Evolutionary conservation across 441 rosid genomes (phyloP).

Genomic region (Oxalis stricta): DNA sequence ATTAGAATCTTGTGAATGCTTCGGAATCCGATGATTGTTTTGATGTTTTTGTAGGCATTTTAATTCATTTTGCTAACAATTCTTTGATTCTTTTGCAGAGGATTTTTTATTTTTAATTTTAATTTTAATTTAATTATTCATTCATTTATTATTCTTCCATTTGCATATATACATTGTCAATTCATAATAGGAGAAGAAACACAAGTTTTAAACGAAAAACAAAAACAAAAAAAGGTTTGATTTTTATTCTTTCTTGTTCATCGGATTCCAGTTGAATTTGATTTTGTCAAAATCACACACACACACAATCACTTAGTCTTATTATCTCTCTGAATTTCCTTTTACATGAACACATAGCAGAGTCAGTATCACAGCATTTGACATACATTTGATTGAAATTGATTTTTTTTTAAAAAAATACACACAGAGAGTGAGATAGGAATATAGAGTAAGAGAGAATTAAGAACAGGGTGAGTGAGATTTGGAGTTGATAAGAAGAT

Average conservation of each 20-base stretch:
- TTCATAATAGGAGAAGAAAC: no score
- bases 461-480: slow-evolving; percentile 34
- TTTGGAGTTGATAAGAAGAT: slow-evolving; percentile 7
- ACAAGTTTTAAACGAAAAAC: no score
- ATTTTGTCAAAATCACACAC: slow-evolving; percentile 22
- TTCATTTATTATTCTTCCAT: slow-evolving; percentile 12
- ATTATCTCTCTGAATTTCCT: slow-evolving; percentile 22
- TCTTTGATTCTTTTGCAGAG: slow-evolving; percentile 74
- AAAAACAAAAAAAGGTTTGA: slow-evolving; percentile 4
- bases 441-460: slow-evolving; percentile 15
- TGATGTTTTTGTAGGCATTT: slow-evolving; percentile 37
- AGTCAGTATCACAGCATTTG: slow-evolving; percentile 1
- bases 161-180: slow-evolving; percentile 19
- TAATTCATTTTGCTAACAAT: slow-evolving; percentile 22
- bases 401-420: slow-evolving; percentile 8
- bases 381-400: slow-evolving; percentile 11
- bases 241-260: slow-evolving; percentile 28
- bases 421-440: slow-evolving; percentile 23
- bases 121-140: slow-evolving; percentile 6
- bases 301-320: slow-evolving; percentile 58
- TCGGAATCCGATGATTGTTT: slow-evolving; percentile 93
- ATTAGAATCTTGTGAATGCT: slow-evolving; percentile 35
- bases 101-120: slow-evolving; percentile 2
- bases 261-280: slow-evolving; percentile 69
- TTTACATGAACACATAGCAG: slow-evolving; percentile 9